Conservation (phyloP, 192 early-diverging fungal species). For the Chytriomyces sp. region DNA sequence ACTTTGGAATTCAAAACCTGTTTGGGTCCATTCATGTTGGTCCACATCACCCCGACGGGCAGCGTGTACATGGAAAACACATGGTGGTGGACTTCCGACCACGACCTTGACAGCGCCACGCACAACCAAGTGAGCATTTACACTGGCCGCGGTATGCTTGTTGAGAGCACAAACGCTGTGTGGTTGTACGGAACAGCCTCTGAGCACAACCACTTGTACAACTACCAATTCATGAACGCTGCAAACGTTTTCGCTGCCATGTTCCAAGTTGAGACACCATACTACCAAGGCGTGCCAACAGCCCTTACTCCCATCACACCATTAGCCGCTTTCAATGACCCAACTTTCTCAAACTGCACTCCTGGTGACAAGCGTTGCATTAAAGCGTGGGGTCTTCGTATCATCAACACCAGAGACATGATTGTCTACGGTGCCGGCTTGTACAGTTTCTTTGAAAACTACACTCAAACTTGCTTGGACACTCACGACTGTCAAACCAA, state of each 20-base stretch:
- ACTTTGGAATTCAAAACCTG: constrained; percentile 31
- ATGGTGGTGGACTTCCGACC: constrained; percentile 54
- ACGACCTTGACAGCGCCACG: constrained; percentile 42
- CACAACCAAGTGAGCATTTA: constrained; percentile 38
- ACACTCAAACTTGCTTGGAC: constrained; percentile 42
- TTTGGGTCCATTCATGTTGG: constrained; percentile 25
- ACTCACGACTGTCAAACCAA: constrained; percentile 38
- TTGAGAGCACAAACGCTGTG: constrained; percentile 35
- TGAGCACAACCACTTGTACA: constrained; percentile 49
- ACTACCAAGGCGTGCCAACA: constrained; percentile 40
- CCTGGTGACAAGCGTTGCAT: constrained; percentile 22
- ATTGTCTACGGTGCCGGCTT: constrained; percentile 51
- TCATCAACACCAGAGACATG: constrained; percentile 38
- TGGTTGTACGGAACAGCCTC: constrained; percentile 48
- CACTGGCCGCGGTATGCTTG: constrained; percentile 48
- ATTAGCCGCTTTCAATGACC: constrained; percentile 36
- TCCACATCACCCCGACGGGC: constrained; percentile 38
- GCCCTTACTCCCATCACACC: constrained; percentile 36
- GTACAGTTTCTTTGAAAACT: constrained; percentile 52
- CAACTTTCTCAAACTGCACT: constrained; percentile 38
- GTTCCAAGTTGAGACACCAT: constrained; percentile 52
- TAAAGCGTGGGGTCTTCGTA: constrained; percentile 10
- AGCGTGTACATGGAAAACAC: constrained; percentile 51
- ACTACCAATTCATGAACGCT: constrained; percentile 45
- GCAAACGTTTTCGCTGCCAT: constrained; percentile 45